A percentile compares a stretch with the other conserved stretches of the same genome.
These are phyloP conservation scores for Chalaropsis ovoidea DNA, from an alignment of 2,329 filamentous ascomycete species.

Conservation along the genomic window DNA sequence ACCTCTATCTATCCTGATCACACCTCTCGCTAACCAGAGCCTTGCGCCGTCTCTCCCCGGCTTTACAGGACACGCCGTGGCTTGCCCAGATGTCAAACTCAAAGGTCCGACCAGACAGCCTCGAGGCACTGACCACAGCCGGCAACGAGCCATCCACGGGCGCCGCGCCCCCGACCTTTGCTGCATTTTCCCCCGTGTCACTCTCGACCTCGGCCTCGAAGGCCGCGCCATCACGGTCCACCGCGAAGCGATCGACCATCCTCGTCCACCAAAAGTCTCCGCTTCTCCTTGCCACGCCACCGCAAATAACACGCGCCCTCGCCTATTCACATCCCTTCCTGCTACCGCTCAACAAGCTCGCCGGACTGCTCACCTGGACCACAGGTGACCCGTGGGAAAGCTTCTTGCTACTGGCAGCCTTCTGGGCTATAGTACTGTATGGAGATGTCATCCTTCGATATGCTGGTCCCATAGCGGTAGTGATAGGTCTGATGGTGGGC, in stretches of 20 bases:
- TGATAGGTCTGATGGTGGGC: slow-evolving; percentile 68
- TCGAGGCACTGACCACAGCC: slow-evolving; percentile 19
- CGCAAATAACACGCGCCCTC: slow-evolving; percentile 84
- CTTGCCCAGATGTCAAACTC: slow-evolving; percentile 27
- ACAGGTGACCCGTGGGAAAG: slow-evolving; percentile 93
- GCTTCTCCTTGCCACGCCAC: slow-evolving; percentile 81
- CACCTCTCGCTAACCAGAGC: slow-evolving; percentile 18
- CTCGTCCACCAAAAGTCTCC: slow-evolving; percentile 96
- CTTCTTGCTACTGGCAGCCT: slow-evolving; percentile 73
- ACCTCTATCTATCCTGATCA: neutral
- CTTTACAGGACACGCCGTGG: slow-evolving; percentile 26
- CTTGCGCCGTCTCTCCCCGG: slow-evolving; percentile 9
- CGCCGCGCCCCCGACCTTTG: slow-evolving; percentile 59
- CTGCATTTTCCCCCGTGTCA: slow-evolving; percentile 78
- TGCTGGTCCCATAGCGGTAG: slow-evolving; percentile 73
- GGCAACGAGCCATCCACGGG: slow-evolving; percentile 28
- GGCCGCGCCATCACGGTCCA: slow-evolving; percentile 48
- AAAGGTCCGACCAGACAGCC: slow-evolving; percentile 24
- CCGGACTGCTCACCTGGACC: slow-evolving; percentile 85
- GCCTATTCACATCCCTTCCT: slow-evolving; percentile 95
- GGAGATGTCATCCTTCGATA: slow-evolving; percentile 72
- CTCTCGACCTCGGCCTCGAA: slow-evolving; percentile 44
- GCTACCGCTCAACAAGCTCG: slow-evolving; percentile 74
- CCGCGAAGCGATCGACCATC: slow-evolving; percentile 68
- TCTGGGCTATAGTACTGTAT: slow-evolving; percentile 81